Evolutionary conservation across 2,329 filamentous ascomycete genomes (phyloP), one percentile per base, ranked within the genome.

Genomic region (Penicillium sp.): DNA sequence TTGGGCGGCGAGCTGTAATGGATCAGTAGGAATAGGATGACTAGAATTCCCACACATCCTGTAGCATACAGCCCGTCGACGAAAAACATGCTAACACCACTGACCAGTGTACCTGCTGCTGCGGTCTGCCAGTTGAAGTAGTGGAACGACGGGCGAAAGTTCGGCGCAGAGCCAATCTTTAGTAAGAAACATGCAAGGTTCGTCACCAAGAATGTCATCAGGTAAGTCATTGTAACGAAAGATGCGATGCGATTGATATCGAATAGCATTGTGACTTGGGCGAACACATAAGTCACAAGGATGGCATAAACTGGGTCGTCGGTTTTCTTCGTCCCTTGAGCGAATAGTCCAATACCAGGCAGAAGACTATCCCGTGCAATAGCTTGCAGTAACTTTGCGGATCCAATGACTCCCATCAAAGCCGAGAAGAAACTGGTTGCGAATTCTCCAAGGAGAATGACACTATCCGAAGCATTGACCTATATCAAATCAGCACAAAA

Each of bases 161-260:
- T 96, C 4, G 91, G 91, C 0, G 91, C 91, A 1, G 91, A 93
- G 1, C 90, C 88, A 53, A 96, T 88, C 69, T 93, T 93, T 51
- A 96, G 80, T 1, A 95, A 77, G 64, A 96, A 95, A 62, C 90
- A 95, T 6, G 91, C 91, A 8, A 95, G 74, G 60, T 96, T 95
- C 73, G 90, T 94, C 39, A 93, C 89, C 47, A 95, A 83, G 66
- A 95, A 96, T 0, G 91, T 96, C 88, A 95, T 93, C 66, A 94
- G 84, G 68, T 94, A 95, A 14, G 89, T 89, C 89, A 95, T 95
- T 2, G 91, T 93, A 43, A 95, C 90, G 53, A 95, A 86, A 0
- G 90, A 93, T 5, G 91, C 91, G 63, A 96, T 95, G 67, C 90
- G 88, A 69, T 96, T 94, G 61, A 96, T 83, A 65, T 95, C 86